Evolutionary conservation across 2,329 filamentous ascomycete genomes (phyloP).

Genomic region (Chaetomium sp.): DNA sequence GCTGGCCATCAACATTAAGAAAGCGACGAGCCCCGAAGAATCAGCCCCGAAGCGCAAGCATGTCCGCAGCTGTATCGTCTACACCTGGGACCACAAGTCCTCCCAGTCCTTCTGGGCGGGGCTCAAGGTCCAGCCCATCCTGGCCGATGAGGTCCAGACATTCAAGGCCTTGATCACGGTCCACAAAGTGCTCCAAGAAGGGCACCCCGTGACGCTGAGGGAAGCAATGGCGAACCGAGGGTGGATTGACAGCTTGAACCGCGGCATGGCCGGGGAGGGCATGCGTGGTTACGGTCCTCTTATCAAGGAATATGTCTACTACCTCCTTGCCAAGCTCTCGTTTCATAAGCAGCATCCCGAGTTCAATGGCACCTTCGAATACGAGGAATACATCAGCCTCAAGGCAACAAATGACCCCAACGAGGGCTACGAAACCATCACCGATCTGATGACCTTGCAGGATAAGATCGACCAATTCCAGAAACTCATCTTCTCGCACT

Average conservation of each 20-base stretch:
- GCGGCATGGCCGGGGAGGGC: slow-evolving; percentile 76
- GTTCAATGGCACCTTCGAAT: slow-evolving; percentile 98
- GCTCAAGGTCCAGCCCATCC: slow-evolving; percentile 98
- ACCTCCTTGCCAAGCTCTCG: slow-evolving; percentile 85
- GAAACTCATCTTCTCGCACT: slow-evolving; percentile 96
- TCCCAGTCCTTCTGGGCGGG: slow-evolving; percentile 93
- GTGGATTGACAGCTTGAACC: slow-evolving; percentile 89
- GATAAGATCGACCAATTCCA: slow-evolving; percentile 99
- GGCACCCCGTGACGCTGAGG: slow-evolving; percentile 77
- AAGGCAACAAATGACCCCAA: slow-evolving; percentile 99
- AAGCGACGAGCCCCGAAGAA: slow-evolving; percentile 63
- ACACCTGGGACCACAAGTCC: slow-evolving; percentile 98
- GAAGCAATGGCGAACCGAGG: slow-evolving; percentile 83
- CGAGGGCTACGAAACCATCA: slow-evolving; percentile 94
- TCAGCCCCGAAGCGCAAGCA: slow-evolving; percentile 75
- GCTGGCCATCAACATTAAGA: slow-evolving; percentile 63
- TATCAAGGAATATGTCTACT: slow-evolving; percentile 96
- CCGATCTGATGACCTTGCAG: slow-evolving; percentile 91
- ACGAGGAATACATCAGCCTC: slow-evolving; percentile 96
- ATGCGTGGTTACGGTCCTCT: slow-evolving; percentile 84
- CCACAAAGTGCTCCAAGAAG: slow-evolving; percentile 96
- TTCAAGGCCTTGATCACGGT: slow-evolving; percentile 98
- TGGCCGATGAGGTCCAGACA: slow-evolving; percentile 96
- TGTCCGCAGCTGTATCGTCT: slow-evolving; percentile 95
- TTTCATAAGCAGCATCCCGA: slow-evolving; percentile 96